Conservation (phyloP, 176 grass and related monocot species). For the Aegilops sharonensis region DNA sequence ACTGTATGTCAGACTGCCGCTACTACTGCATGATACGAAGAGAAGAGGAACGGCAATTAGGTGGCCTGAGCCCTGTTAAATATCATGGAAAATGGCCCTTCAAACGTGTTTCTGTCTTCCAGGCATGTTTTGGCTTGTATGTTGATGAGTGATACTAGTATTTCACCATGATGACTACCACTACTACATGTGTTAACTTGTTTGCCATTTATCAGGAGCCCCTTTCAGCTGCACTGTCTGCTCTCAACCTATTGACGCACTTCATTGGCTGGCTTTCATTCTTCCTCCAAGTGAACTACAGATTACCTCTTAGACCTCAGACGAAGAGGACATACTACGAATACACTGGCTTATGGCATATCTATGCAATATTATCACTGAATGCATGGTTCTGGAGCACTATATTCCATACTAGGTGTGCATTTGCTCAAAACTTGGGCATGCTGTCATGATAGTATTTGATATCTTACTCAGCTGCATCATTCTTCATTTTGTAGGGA, state of each 20-base stretch:
- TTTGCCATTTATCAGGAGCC: constrained; percentile 59
- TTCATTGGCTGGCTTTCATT: constrained; percentile 79
- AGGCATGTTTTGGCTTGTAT: constrained; percentile 49
- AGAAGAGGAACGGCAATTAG: constrained; percentile 59
- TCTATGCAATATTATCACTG: constrained; percentile 86
- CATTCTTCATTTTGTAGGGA: constrained; percentile 56
- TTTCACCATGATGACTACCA: background rate
- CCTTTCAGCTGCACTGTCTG: constrained; percentile 71
- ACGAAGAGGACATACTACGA: constrained; percentile 73
- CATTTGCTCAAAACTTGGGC: constrained; percentile 12
- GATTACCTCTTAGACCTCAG: constrained; percentile 71
- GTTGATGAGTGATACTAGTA: background rate
- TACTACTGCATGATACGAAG: constrained; percentile 90
- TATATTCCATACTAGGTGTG: constrained; percentile 89
- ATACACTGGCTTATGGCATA: constrained; percentile 93
- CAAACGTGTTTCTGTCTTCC: constrained; percentile 67
- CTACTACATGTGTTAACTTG: background rate
- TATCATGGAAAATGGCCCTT: constrained; percentile 98
- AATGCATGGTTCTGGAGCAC: constrained; percentile 98
- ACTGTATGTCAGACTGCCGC: constrained; percentile 66
- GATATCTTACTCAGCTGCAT: constrained; percentile 3
- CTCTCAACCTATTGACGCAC: constrained; percentile 69
- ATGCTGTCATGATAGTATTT: background rate
- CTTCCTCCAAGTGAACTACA: constrained; percentile 63
- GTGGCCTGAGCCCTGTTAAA: constrained; percentile 67